These are phyloP conservation scores for Picea mariana DNA, from an alignment of 83 land plant species.

Conservation along the genomic window DNA sequence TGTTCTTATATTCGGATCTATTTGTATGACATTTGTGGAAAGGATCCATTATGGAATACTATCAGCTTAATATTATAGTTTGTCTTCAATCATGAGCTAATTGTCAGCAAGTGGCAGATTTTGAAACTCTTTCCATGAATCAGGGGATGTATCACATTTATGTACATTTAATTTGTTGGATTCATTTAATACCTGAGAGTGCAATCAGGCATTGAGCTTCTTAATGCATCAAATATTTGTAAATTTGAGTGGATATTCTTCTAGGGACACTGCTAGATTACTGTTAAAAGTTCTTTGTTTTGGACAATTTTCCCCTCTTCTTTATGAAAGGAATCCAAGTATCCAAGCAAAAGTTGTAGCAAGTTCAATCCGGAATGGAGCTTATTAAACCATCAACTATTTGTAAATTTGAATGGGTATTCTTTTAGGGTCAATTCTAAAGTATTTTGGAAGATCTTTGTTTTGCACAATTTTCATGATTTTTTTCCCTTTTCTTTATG, in stretches of 20 bases:
- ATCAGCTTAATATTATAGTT: neutral
- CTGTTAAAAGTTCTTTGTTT: no score
- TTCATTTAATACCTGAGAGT: slow-evolving; percentile 8
- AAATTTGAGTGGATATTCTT: slow-evolving; percentile 2
- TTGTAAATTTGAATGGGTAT: neutral
- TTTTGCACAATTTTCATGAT: neutral
- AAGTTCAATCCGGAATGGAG: neutral
- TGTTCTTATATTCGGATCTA: neutral
- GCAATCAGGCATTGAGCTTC: neutral
- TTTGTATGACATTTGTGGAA: neutral
- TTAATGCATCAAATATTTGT: neutral
- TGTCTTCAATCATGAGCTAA: slow-evolving; percentile 7
- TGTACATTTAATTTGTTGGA: slow-evolving; percentile 14
- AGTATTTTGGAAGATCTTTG: neutral
- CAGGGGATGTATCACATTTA: neutral
- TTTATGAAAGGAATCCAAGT: no score
- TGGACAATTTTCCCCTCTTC: no score
- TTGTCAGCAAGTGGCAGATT: slow-evolving; percentile 4
- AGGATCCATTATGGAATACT: slow-evolving; percentile 2
- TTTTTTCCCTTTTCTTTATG: neutral
- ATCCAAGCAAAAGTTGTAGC: neutral
- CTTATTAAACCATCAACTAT: neutral
- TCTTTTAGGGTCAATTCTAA: neutral
- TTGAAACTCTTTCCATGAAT: slow-evolving; percentile 11
- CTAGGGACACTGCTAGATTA: neutral